These are phyloP conservation scores for Ophiostoma populinum DNA, from an alignment of 2,329 filamentous ascomycete species.

Conservation along the genomic window DNA sequence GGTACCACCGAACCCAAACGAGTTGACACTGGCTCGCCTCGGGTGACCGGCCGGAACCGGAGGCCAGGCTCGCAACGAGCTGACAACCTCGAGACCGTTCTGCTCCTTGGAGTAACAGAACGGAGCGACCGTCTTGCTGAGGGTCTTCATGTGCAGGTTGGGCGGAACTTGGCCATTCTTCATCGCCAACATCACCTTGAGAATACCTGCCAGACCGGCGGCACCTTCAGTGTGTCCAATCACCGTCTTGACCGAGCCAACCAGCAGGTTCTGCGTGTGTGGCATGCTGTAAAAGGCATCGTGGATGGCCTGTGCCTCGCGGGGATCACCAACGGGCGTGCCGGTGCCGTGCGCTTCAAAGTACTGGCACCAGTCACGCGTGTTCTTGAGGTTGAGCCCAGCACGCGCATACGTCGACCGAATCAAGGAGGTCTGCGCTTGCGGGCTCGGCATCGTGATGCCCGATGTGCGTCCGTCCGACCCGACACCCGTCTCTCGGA, in stretches of 20 bases:
- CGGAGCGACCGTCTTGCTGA: conserved; percentile 23
- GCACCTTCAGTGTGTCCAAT: conserved; percentile 33
- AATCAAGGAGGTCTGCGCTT: conserved; percentile 28
- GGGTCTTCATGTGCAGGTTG: conserved; percentile 24
- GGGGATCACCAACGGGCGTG: conserved; percentile 16
- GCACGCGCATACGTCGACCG: conserved; percentile 24
- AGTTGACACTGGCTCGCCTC: conserved; percentile 28
- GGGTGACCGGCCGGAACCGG: conserved; percentile 20
- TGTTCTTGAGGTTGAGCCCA: conserved; percentile 20
- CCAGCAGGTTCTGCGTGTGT: conserved; percentile 13
- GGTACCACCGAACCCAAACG: conserved; percentile 27
- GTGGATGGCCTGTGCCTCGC: conserved; percentile 25
- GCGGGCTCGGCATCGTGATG: conserved; percentile 34
- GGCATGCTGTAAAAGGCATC: conserved; percentile 19
- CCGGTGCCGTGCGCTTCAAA: conserved; percentile 29
- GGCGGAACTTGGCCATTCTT: conserved; percentile 22
- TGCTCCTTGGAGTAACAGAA: conserved; percentile 22
- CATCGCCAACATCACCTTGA: conserved; percentile 26
- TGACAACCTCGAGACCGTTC: conserved; percentile 20
- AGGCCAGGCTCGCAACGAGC: conserved; percentile 11
- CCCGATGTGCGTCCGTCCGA: conserved; percentile 33
- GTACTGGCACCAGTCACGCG: conserved; percentile 24
- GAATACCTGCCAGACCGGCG: conserved; percentile 29
- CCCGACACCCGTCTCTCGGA: conserved; percentile 30
- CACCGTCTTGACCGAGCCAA: conserved; percentile 27